Evolutionary conservation across 495 filamentous ascomycete genomes (phyloP).

Genomic region (Neurospora tetraspora): DNA sequence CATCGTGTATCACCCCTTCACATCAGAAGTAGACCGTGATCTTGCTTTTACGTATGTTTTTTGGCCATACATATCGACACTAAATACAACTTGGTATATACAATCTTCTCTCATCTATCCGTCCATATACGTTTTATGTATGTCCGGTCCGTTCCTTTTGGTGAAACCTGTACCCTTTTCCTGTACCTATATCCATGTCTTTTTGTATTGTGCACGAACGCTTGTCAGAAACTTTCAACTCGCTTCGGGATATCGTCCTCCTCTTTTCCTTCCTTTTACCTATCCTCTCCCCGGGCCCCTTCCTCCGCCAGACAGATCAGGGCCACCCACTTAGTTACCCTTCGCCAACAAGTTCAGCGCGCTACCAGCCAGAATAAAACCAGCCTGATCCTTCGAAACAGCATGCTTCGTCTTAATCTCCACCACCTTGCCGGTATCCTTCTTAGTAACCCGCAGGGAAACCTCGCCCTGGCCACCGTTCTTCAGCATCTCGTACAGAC

Average conservation of each 20-base stretch:
- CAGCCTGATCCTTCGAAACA: slow-evolving; percentile 76
- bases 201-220: not conserved
- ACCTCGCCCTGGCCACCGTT: slow-evolving; percentile 76
- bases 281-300: not conserved
- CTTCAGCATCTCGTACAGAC: slow-evolving; percentile 70
- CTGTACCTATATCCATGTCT: not conserved
- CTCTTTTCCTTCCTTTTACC: not conserved
- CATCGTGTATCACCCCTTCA: not conserved
- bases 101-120: not conserved
- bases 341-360: slow-evolving; percentile 80
- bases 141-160: not conserved
- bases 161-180: not conserved
- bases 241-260: not conserved
- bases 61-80: not conserved
- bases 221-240: not conserved
- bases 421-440: slow-evolving; percentile 48
- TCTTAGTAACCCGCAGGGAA: slow-evolving; percentile 51
- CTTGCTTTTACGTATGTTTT: not conserved
- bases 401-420: slow-evolving; percentile 62
- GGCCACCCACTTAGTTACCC: slow-evolving; percentile 6
- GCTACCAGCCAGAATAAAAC: slow-evolving; percentile 86
- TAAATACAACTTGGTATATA: not conserved
- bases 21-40: not conserved
- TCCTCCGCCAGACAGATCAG: not conserved
- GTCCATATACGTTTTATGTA: not conserved